Conservation (phyloP, 495 filamentous ascomycete species). For the Recurvomyces mirabilis region DNA sequence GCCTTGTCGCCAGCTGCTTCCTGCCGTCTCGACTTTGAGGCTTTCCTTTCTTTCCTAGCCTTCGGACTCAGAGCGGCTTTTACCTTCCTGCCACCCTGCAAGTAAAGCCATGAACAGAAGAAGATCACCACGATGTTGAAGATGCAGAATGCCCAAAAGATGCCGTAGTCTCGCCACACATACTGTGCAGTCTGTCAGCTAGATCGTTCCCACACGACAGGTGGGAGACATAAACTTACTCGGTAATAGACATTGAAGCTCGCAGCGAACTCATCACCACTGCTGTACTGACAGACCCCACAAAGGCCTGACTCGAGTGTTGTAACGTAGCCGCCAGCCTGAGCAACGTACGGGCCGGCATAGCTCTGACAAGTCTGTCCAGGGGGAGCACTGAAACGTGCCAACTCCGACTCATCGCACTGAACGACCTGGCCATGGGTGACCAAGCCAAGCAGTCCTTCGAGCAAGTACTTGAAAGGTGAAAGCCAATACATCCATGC, state of each 20-base stretch:
- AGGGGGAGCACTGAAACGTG: conserved; percentile 41
- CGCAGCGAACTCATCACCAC: conserved; percentile 28
- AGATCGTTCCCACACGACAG: too few species aligned
- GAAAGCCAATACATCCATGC: conserved; percentile 47
- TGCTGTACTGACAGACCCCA: conserved; percentile 31
- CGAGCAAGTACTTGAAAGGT: conserved; percentile 48
- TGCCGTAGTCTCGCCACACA: conserved; percentile 31
- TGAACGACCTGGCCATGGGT: conserved; percentile 36
- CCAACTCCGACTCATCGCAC: conserved; percentile 39
- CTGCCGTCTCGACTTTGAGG: not conserved
- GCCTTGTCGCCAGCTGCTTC: conserved; percentile 5
- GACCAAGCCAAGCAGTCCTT: conserved; percentile 39
- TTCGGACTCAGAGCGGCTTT: conserved; percentile 33
- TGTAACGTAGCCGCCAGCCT: conserved; percentile 29
- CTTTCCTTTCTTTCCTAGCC: conserved; percentile 33
- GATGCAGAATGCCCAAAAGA: conserved; percentile 21
- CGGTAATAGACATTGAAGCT: conserved; percentile 27
- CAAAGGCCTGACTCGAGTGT: conserved; percentile 27
- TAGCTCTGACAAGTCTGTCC: conserved; percentile 42
- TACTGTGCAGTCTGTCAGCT: conserved; percentile 7
- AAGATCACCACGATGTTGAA: conserved; percentile 20
- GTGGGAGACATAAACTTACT: not conserved
- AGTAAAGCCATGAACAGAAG: conserved; percentile 32
- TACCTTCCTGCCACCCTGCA: conserved; percentile 37
- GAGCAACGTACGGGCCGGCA: conserved; percentile 24